Percentiles rank a stretch among this genome's conserved stretches.
These are phyloP conservation scores for Pichia kudriavzevii DNA, from an alignment of 1,139 yeast genomes.

Conservation along the genomic window DNA sequence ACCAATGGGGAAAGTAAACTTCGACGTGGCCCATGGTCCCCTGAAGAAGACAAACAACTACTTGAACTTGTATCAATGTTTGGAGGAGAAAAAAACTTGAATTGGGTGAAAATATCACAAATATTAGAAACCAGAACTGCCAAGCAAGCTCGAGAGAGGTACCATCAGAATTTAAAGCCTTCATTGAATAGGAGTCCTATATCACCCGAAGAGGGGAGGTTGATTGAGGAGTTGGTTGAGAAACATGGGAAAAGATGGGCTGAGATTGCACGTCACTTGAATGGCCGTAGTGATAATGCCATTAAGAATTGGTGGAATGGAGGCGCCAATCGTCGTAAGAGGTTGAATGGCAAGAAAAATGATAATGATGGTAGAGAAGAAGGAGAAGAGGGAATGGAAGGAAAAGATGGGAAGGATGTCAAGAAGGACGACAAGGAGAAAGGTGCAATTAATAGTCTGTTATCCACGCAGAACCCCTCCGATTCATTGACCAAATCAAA, in stretches of 20 bases:
- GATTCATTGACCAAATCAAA: too few species aligned
- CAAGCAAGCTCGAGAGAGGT: constrained; percentile 87
- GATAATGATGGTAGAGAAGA: neutral
- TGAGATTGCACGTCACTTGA: constrained; percentile 79
- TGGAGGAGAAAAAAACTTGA: constrained; percentile 60
- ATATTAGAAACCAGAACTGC: constrained; percentile 74
- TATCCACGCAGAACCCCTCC: too few species aligned
- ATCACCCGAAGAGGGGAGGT: constrained; percentile 73
- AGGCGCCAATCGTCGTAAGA: constrained; percentile 71
- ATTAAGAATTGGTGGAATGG: constrained; percentile 98
- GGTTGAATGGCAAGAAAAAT: constrained; percentile 33
- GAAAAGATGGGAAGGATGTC: constrained; percentile 1
- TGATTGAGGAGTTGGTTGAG: constrained; percentile 71
- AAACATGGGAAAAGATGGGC: constrained; percentile 92
- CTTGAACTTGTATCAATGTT: constrained; percentile 61
- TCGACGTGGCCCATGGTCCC: constrained; percentile 81
- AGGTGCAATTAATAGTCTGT: neutral
- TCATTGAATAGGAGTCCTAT: constrained; percentile 76
- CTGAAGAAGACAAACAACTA: constrained; percentile 70
- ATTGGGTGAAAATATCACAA: constrained; percentile 84
- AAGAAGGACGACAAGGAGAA: neutral
- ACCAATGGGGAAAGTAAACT: constrained; percentile 11
- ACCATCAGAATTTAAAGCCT: constrained; percentile 88
- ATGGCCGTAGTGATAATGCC: constrained; percentile 84
- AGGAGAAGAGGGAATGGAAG: neutral